Evolutionary conservation across 2,329 filamentous ascomycete genomes (phyloP).

Genomic region (Trematosphaeria pertusa): DNA sequence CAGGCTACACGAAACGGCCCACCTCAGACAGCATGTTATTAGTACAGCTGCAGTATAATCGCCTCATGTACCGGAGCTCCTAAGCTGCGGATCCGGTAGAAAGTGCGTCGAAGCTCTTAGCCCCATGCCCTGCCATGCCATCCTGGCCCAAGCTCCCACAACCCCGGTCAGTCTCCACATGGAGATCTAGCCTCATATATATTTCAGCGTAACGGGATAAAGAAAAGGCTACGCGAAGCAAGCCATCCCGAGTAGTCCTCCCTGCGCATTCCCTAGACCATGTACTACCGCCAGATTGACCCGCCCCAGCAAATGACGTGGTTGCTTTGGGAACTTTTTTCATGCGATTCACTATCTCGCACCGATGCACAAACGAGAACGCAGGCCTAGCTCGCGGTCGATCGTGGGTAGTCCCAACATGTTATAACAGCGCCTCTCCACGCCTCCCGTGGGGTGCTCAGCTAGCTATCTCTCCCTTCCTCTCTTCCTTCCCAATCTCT

Average conservation of each 20-base stretch:
- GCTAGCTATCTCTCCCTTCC: slow-evolving; percentile 35
- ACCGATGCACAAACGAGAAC: slow-evolving; percentile 43
- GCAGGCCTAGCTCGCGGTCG: slow-evolving; percentile 38
- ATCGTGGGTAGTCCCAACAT: slow-evolving; percentile 36
- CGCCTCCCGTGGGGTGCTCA: slow-evolving; percentile 45
- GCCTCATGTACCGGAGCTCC: slow-evolving; percentile 32
- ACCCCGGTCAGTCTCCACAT: slow-evolving; percentile 31
- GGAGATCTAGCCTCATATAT: slow-evolving; percentile 44
- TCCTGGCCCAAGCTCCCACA: slow-evolving; percentile 15
- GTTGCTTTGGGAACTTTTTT: slow-evolving; percentile 35
- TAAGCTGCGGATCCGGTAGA: slow-evolving; percentile 40
- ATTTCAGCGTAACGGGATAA: slow-evolving; percentile 41
- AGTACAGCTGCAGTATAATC: slow-evolving; percentile 25
- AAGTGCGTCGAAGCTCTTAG: slow-evolving; percentile 30
- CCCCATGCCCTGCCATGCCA: slow-evolving; percentile 16
- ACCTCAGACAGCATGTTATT: slow-evolving; percentile 32
- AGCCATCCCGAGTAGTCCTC: slow-evolving; percentile 34
- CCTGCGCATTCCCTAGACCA: slow-evolving; percentile 41
- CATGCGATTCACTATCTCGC: slow-evolving; percentile 45
- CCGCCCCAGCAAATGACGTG: slow-evolving; percentile 49
- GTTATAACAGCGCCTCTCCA: slow-evolving; percentile 51
- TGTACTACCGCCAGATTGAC: slow-evolving; percentile 46
- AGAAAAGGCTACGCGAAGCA: slow-evolving; percentile 43
- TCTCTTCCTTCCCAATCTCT: slow-evolving; percentile 29
- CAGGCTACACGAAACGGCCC: slow-evolving; percentile 20